A percentile compares a stretch with the other conserved stretches of the same genome.
phyloP scores from a whole-genome alignment of 768 basidiomycete genomes.

The Cystofilobasidium bisporidii region DNA sequence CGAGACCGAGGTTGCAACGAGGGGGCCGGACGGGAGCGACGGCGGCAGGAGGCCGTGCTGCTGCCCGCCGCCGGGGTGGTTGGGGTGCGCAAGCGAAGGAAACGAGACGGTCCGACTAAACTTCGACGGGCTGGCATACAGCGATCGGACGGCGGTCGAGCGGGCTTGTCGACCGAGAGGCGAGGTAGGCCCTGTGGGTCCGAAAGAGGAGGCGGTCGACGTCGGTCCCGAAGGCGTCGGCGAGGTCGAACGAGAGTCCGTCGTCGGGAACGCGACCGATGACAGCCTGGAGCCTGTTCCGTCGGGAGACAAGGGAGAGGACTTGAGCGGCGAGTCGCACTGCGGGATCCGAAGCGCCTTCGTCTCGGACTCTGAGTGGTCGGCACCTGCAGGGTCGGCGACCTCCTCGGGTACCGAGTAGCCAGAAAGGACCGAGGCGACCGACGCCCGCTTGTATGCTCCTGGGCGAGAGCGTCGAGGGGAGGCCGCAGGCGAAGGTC shows the following conservation, averaged over 20 bases:
- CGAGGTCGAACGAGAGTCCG: too few species aligned
- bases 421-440: background rate
- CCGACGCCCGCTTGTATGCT: background rate
- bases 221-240: background rate
- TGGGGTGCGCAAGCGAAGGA: background rate
- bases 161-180: background rate
- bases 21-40: background rate
- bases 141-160: background rate
- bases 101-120: background rate
- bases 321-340: too few species aligned
- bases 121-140: background rate
- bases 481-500: background rate
- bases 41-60: background rate
- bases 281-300: too few species aligned
- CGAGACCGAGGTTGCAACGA: background rate
- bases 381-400: background rate
- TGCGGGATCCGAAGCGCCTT: too few species aligned
- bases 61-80: too few species aligned
- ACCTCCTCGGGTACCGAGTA: slow-evolving; percentile 10
- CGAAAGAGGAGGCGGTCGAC: background rate
- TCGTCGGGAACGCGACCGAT: too few species aligned
- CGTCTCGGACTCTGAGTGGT: too few species aligned
- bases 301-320: too few species aligned
- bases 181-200: background rate
- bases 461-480: background rate